Base-by-base conservation (phyloP, 2,329 filamentous ascomycete genomes). In the Pseudogymnoascus sp. region DNA sequence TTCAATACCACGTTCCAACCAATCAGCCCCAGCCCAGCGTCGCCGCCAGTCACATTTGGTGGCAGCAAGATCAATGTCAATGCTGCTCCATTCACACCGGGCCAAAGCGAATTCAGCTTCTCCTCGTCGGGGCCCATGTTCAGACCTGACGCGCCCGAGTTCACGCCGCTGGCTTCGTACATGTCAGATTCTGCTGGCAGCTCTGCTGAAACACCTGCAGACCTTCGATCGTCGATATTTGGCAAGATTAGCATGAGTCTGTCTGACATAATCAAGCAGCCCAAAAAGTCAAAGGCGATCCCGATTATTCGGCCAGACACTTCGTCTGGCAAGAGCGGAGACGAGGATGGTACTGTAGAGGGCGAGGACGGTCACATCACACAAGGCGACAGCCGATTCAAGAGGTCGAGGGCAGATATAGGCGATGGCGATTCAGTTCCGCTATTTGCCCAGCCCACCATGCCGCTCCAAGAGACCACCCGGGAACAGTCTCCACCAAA, bases 271-370 rank as follows among this genome's bases (percentile, higher is more conserved):
- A 76, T 84, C 28, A 89, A 89, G 69, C 82, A 87, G 5, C 73
- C 76, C 0, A 91, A 89, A 75, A 86, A 85, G 68, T 90, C 87
- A 4, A 97, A 94, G 76, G 91, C 91, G 8, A 83, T 96, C 62
- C 89, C 92, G 0, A 95, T 96, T 65, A 76, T 93, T 8, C 81
- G 81, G 39, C 89, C 90, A 1, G 80, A 85, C 63, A 85, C 79
- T 68, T 75, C 66, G 63, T 77, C 79, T 67, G 73, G 77, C 65
- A 69, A 72, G 28, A 71, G 73, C 52, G 69, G 71, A 62, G 71
- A 72, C 28, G 74, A 72, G 33, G 71, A 70, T 61, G 71, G 76
- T 19, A 74, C 74, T 14, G 70, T 74, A 8, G 81, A 88, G 63
- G 84, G 85, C 64, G 79, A 82, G 2, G 80, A 87, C 65, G 86